A percentile compares a stretch with the other conserved stretches of the same genome.
Evolutionary conservation across 2,329 filamentous ascomycete species (phyloP).

Genomic region (Ramichloridium luteum): DNA sequence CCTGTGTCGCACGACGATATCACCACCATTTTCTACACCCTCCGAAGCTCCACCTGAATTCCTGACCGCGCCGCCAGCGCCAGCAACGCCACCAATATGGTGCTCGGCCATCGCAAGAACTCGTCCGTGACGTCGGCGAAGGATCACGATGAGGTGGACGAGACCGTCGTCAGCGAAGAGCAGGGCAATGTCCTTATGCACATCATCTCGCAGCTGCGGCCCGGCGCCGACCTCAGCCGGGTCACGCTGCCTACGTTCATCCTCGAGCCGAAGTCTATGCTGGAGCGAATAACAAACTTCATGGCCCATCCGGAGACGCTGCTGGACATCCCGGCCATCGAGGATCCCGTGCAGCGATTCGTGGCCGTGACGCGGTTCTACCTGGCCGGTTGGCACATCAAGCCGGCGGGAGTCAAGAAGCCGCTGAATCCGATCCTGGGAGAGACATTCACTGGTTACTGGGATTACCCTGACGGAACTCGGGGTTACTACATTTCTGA

Average conservation of each 20-base stretch:
- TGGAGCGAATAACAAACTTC: constrained; percentile 98
- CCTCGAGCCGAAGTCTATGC: constrained; percentile 91
- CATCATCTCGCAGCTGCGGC: constrained; percentile 93
- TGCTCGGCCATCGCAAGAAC: constrained; percentile 38
- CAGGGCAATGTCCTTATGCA: constrained; percentile 95
- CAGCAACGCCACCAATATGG: constrained; percentile 26
- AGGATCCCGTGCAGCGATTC: constrained; percentile 82
- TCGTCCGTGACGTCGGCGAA: constrained; percentile 34
- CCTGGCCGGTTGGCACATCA: constrained; percentile 96
- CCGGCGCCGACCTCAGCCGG: constrained; percentile 85
- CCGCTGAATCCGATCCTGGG: constrained; percentile 57
- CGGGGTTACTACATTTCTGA: constrained; percentile 92
- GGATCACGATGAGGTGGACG: constrained; percentile 35
- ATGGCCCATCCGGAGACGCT: constrained; percentile 98
- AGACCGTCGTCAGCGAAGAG: constrained; percentile 73
- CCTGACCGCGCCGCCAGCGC: background rate
- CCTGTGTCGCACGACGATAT: background rate
- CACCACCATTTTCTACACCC: constrained; percentile 1
- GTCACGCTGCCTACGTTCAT: constrained; percentile 96
- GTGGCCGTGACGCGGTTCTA: constrained; percentile 97
- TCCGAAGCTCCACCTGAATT: constrained; percentile 2
- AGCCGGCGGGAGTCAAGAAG: constrained; percentile 95
- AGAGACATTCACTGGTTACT: constrained; percentile 89
- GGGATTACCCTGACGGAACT: constrained; percentile 69
- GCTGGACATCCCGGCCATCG: constrained; percentile 71